Percentiles rank a stretch among this genome's conserved stretches.
These are phyloP conservation scores for Ophryocystis elektroscirrha DNA, from an alignment of 169 alveolate genomes.

Conservation along the genomic window DNA sequence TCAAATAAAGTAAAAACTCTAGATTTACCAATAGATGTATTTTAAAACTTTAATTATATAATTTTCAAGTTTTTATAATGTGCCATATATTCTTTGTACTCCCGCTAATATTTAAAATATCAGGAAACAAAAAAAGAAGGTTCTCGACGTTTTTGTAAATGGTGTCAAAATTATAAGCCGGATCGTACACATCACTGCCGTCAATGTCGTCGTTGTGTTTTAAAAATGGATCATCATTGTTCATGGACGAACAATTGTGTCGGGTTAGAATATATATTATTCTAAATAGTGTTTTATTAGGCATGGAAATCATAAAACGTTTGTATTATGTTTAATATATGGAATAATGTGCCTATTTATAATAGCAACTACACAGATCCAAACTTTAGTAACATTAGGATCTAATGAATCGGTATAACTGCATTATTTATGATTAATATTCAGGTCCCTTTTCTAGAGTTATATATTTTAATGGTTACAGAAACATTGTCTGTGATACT, in stretches of 20 bases:
- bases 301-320: background rate
- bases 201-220: slow-evolving; percentile 41
- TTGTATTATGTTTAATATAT: background rate
- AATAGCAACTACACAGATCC: background rate
- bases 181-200: slow-evolving; percentile 56
- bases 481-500: too few relatives aligned
- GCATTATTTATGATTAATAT: too few relatives aligned
- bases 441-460: too few relatives aligned
- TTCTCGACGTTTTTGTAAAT: slow-evolving; percentile 29
- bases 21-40: too few relatives aligned
- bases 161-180: slow-evolving; percentile 64
- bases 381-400: background rate
- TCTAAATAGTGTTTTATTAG: slow-evolving; percentile 17
- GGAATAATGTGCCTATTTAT: background rate
- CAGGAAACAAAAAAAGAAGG: background rate
- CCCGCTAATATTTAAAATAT: too few relatives aligned
- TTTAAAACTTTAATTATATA: too few relatives aligned
- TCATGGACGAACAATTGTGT: slow-evolving; percentile 53
- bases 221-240: slow-evolving; percentile 59
- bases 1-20: too few relatives aligned
- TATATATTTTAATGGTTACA: too few relatives aligned
- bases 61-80: too few relatives aligned
- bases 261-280: slow-evolving; percentile 47
- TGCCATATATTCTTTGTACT: too few relatives aligned
- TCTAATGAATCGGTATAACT: background rate